Base-by-base conservation (phyloP, 2,329 filamentous ascomycete species). In the Decorospora gaudefroyi region DNA sequence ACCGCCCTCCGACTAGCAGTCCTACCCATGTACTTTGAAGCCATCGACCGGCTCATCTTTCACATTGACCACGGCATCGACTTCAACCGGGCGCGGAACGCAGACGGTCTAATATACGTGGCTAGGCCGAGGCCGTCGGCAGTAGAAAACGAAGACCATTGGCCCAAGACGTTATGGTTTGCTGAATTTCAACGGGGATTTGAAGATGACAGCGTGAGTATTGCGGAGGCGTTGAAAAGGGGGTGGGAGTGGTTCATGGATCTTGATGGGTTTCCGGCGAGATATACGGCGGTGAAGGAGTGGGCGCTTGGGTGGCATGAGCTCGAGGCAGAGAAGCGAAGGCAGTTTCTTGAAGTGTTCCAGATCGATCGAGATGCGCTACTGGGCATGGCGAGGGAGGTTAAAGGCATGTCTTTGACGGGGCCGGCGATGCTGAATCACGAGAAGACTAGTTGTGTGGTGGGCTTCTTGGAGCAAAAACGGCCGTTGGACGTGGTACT, bases 211-310 rank as follows among this genome's bases (percentile, higher is more conserved):
- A n/a, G n/a, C 2, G 13, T 34, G 3, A 34, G 12, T 15, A 6
- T 34, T 4, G 12, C 17, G 13, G 18, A 34, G 16, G 21, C 18
- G 9, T 10, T 34, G 1, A 34, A n/a, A 7, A 10, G 0, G 6
- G 32, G 32, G 12, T 34, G 32, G 32, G 12, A 34, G 12, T 34
- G 32, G 32, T 25, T 34, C 11, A 34, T 34, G 19, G 32, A 34
- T 0, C n/a, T n/a, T n/a, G n/a, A n/a, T n/a, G n/a, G n/a, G 18
- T 2, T 34, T 2, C 32, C 32, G 1, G 18, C 32, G 9, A 13
- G 15, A 21, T 22, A 19, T n/a, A 13, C n/a, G 0, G 32, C 18
- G 1, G 13, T 25, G 19, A 15, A 21, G 4, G 19, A 34, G 4
- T 34, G 32, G 32, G 32, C 16, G 7, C 10, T 15, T n/a, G 32